Evolutionary conservation across 1,139 yeast genomes (phyloP), one percentile per base, ranked within the genome.

Genomic region (Candida sp.): DNA sequence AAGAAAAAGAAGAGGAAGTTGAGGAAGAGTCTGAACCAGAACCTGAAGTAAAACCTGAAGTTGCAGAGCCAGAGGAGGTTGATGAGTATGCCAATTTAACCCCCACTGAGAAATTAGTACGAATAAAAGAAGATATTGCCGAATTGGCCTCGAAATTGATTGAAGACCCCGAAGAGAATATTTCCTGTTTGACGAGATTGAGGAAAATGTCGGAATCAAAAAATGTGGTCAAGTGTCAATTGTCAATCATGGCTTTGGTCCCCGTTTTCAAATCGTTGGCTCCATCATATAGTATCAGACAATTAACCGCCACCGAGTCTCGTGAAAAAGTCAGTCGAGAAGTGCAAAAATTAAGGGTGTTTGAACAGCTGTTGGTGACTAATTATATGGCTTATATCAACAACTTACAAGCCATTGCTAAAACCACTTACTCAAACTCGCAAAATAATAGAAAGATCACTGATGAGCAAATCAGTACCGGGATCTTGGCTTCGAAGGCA

Each of bases 101-200:
- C n/a, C 83, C 85, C 0, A 78, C 71, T 43, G 85, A 83, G 56
- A 73, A 73, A 46, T 70, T 87, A 32, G 53, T 75, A 15, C 75
- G 75, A 48, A 73, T 87, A 40, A 88, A 90, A 54, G 98, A 90
- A 64, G 88, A 85, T 47, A 79, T 93, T 30, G 97, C 98, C 0
- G 84, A 79, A 12, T 64, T 85, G 42, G 97, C 96, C 1, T 87
- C 87, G 30, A 77, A 77, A 42, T 66, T 93, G 35, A 82, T 83
- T 56, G 96, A 91, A 61, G 90, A 89, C 48, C 97, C 99, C 1
- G 98, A 93, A 60, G 96, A 88, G 56, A 81, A 91, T 58, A 73
- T 85, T 11, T 63, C 77, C 5, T 75, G 83, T 40, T 69, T 93
- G 22, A 76, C 87, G 3, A 79, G 91, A 56, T 70, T 93, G 42